Conservation (phyloP, 495 filamentous ascomycete genomes). For the Articulospora tetracladia region DNA sequence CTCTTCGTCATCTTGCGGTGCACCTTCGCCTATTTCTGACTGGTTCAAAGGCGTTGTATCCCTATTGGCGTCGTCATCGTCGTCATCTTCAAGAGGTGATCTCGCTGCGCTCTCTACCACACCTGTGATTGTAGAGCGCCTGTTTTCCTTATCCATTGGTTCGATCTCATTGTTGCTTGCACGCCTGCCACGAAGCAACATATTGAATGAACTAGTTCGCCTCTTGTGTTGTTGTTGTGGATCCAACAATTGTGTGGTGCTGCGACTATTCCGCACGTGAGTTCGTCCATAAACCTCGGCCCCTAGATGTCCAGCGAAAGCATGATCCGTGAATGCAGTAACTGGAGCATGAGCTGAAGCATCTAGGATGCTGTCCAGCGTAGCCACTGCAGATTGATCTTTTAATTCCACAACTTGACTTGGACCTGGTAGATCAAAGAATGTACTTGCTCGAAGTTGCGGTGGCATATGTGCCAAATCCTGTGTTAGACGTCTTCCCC, state of each 20-base stretch:
- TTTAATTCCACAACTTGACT: slow-evolving; percentile 60
- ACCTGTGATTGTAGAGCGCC: slow-evolving; percentile 11
- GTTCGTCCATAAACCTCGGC: slow-evolving; percentile 55
- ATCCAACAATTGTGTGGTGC: slow-evolving; percentile 13
- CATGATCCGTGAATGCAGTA: slow-evolving; percentile 90
- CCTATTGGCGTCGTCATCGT: slow-evolving; percentile 26
- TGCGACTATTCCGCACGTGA: slow-evolving; percentile 9
- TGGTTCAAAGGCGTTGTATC: slow-evolving; percentile 8
- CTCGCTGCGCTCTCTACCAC: slow-evolving; percentile 6
- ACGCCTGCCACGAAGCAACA: slow-evolving; percentile 17
- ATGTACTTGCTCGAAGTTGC: slow-evolving; percentile 85
- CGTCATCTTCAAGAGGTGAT: slow-evolving; percentile 32
- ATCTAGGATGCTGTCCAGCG: slow-evolving; percentile 89
- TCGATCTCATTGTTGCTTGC: slow-evolving; percentile 19
- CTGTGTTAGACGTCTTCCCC: slow-evolving; percentile 25
- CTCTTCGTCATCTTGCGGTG: slow-evolving; percentile 22
- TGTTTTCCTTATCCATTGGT: slow-evolving; percentile 15
- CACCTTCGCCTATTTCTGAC: slow-evolving; percentile 10
- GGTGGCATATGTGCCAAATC: slow-evolving; percentile 56
- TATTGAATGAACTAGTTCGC: slow-evolving; percentile 21
- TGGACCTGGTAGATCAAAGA: slow-evolving; percentile 71
- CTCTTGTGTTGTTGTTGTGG: slow-evolving; percentile 16
- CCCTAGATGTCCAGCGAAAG: slow-evolving; percentile 70
- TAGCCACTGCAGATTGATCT: slow-evolving; percentile 78
- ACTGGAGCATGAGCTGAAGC: slow-evolving; percentile 93